Percentiles rank a stretch among this genome's conserved stretches.
Conservation (phyloP, 2,329 filamentous ascomycete genomes). For the Pseudogymnoascus sp. region DNA sequence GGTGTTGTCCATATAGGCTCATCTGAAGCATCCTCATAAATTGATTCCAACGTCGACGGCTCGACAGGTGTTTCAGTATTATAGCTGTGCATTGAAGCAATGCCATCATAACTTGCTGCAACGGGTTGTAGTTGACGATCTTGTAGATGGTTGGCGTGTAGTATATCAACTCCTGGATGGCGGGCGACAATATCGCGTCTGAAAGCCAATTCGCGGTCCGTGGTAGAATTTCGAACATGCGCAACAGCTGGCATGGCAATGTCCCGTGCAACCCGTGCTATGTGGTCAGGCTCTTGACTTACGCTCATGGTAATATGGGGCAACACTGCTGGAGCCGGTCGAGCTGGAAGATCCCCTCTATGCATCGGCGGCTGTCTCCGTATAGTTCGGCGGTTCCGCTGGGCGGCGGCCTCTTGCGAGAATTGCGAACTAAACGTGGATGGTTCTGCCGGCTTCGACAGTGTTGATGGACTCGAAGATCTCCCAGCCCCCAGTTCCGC, state of each 20-base stretch:
- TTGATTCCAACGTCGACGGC: background rate
- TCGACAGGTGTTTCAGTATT: background rate
- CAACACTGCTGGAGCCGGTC: background rate
- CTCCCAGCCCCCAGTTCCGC: background rate
- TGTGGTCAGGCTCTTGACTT: background rate
- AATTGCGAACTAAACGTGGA: background rate
- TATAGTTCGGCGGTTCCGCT: background rate
- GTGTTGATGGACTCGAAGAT: background rate
- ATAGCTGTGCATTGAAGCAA: background rate
- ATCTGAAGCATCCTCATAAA: background rate
- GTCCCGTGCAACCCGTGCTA: background rate
- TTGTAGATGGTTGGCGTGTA: background rate
- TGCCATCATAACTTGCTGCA: background rate
- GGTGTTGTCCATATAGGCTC: background rate
- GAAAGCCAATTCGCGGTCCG: background rate
- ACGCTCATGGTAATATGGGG: background rate
- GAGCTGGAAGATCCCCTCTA: background rate
- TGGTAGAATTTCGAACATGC: background rate
- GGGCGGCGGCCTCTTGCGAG: background rate
- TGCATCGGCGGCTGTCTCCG: background rate
- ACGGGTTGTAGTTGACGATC: background rate
- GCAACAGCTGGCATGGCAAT: background rate
- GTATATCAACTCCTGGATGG: background rate
- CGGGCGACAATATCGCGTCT: background rate
- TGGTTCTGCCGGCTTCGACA: background rate